A percentile compares a stretch with the other conserved stretches of the same genome.
Evolutionary conservation across 805 yeast genomes (phyloP).

Genomic region (Candida rishiriensis): DNA sequence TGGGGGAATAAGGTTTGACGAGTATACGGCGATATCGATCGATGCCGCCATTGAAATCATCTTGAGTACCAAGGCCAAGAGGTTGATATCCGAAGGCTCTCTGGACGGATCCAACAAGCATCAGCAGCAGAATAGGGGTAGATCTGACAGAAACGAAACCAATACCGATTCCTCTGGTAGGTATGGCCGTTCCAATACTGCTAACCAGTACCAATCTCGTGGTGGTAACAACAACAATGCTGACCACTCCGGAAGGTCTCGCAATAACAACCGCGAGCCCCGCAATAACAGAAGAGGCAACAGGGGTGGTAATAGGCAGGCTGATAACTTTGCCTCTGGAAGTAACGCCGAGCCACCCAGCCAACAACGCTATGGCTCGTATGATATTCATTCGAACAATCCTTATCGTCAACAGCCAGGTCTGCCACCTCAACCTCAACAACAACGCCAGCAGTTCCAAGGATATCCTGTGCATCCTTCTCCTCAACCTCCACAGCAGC

Average conservation of each 20-base stretch:
- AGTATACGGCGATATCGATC: conserved; percentile 65
- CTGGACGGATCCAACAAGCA: conserved; percentile 10
- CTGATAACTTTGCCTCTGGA: conserved; percentile 11
- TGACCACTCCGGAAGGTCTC: background rate
- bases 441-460: conserved; percentile 11
- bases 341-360: conserved; percentile 14
- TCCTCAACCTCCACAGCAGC: conserved; percentile 5
- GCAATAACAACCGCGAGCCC: background rate
- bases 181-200: background rate
- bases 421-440: conserved; percentile 1
- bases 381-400: conserved; percentile 5
- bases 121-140: conserved; percentile 8
- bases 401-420: conserved; percentile 11
- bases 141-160: conserved; percentile 1
- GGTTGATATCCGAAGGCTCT: conserved; percentile 8
- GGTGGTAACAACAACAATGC: conserved; percentile 1
- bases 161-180: background rate
- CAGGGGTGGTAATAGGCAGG: conserved; percentile 4
- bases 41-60: conserved; percentile 62
- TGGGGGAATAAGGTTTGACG: conserved; percentile 79
- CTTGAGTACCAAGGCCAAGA: conserved; percentile 35
- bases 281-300: background rate
- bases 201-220: background rate
- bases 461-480: conserved; percentile 18
- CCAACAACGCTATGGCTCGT: conserved; percentile 1